phyloP scores from a whole-genome alignment of 139 green algal species.

The Raphidocelis subcapitata region DNA sequence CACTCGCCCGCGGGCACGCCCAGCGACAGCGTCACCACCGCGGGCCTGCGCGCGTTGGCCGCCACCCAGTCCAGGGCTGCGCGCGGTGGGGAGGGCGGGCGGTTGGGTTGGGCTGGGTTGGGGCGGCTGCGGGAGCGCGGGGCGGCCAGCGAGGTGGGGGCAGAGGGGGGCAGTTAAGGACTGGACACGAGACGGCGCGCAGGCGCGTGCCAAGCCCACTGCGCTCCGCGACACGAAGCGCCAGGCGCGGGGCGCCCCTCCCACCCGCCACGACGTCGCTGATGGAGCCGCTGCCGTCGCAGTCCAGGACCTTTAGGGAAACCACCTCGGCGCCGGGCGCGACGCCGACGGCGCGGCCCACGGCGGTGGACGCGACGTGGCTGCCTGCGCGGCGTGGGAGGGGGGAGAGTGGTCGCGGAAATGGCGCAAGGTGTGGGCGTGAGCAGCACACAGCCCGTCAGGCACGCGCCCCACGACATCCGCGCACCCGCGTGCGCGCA shows the following conservation, averaged over 20 bases:
- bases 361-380: slow-evolving; percentile 66
- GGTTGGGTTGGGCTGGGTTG: neutral
- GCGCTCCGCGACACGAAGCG: neutral
- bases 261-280: slow-evolving; percentile 58
- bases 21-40: slow-evolving; percentile 70
- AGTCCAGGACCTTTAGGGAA: slow-evolving; percentile 75
- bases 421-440: too few species aligned
- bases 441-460: too few species aligned
- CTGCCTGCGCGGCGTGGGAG: too few species aligned
- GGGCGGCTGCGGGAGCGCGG: neutral
- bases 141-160: neutral
- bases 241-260: neutral
- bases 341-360: slow-evolving; percentile 66
- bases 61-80: slow-evolving; percentile 76
- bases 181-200: neutral
- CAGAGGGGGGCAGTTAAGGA: neutral
- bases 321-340: slow-evolving; percentile 72
- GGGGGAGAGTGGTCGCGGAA: too few species aligned
- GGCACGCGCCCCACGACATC: too few species aligned
- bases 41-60: slow-evolving; percentile 46
- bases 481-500: too few species aligned
- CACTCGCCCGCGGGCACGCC: slow-evolving; percentile 55
- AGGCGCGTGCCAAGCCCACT: neutral
- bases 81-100: neutral
- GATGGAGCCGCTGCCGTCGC: slow-evolving; percentile 61